Base-by-base conservation (phyloP, 1,284 basidiomycete species). In the Trametes polyzona region DNA sequence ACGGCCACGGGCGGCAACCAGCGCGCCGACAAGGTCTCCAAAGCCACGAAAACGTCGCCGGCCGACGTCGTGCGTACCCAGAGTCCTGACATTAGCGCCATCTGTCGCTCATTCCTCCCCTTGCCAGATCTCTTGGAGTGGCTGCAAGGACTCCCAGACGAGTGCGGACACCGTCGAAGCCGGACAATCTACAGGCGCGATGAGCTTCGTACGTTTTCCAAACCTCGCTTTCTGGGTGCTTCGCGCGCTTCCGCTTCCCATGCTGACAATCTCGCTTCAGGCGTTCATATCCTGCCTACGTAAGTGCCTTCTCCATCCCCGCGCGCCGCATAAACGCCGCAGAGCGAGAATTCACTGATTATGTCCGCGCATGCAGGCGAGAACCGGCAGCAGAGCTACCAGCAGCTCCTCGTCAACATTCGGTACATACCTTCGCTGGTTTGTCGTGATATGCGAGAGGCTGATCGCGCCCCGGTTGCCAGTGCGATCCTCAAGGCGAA, bases 101-200 rank as follows among this genome's bases (percentile, higher is more conserved):
- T 32, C 8, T 16, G 24, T 8, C 1, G 51, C 33, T 30, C 36
- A 35, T 12, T 47, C n/a, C 14, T 43, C 44, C 30, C 33, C 4
- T 9, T 26, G 44, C 19, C 14, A 83, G 80, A 88, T 92, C 30
- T 87, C 85, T 7, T 95, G 88, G 84, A 91, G 90, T 65, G 96
- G 95, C 2, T 97, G 95, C 75, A 95, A 94, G 68, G 95, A 98
- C 69, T 83, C 86, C 9, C 95, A 97, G 74, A 98, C 95, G 10
- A 93, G 91, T 66, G 95, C 95, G 14, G 95, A 98, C 70, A 90
- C 94, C 0, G 77, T 81, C 50, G 92, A 95, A 71, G 84, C 83
- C 3, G 93, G 93, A 1, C 77, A 82, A 53, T 93, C 90, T 3
- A 94, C 92, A 1, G 96, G 95, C 36, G 93, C 93, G 1, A 95